Conservation (phyloP, 106 monocot genomes). For the Acorus calamus region DNA sequence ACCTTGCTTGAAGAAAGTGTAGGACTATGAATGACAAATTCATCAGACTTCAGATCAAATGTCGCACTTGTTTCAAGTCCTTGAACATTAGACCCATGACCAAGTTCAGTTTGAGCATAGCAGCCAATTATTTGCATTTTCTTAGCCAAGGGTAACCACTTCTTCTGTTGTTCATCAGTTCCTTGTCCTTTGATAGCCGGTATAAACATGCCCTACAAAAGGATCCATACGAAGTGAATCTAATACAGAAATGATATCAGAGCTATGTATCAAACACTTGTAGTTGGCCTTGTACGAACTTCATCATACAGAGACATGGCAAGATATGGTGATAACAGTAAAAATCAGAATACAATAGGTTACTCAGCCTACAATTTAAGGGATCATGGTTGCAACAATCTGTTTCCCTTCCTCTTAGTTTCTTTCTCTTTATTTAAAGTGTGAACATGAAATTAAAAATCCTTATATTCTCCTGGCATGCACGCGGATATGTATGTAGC, state of each 20-base stretch:
- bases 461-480: too few species aligned
- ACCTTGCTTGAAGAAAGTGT: constrained; percentile 96
- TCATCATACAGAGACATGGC: too few species aligned
- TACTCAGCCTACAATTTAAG: too few species aligned
- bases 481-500: not conserved
- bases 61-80: constrained; percentile 99
- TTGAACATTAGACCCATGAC: constrained; percentile 98
- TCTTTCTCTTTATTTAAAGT: too few species aligned
- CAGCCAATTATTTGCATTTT: constrained; percentile 96
- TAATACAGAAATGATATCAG: not conserved
- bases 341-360: too few species aligned
- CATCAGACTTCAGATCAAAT: constrained; percentile 85
- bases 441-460: too few species aligned
- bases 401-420: too few species aligned
- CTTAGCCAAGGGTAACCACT: constrained; percentile 80
- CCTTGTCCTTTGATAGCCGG: constrained; percentile 92
- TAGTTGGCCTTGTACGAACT: too few species aligned
- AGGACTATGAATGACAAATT: constrained; percentile 96
- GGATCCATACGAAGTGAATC: not conserved
- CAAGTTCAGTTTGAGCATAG: constrained; percentile 99
- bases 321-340: too few species aligned
- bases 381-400: too few species aligned
- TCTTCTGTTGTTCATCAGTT: constrained; percentile 89
- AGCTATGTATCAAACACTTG: too few species aligned
- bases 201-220: constrained; percentile 87